Conservation (phyloP, 2,329 filamentous ascomycete genomes). For the Lithohypha guttulata region DNA sequence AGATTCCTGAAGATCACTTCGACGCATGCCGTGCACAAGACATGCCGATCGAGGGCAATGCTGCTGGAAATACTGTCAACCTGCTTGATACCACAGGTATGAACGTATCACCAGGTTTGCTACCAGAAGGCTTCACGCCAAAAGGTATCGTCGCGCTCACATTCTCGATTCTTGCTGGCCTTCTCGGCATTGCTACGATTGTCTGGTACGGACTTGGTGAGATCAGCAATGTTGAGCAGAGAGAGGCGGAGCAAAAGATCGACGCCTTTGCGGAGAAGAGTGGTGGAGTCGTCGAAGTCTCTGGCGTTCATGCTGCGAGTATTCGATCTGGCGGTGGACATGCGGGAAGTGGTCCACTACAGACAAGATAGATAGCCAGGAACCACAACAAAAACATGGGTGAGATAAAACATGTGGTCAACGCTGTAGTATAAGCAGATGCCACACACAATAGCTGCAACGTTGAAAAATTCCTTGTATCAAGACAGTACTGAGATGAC, state of each 20-base stretch:
- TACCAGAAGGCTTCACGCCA: constrained; percentile 61
- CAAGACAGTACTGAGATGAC: too few relatives aligned
- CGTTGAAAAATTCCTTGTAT: too few relatives aligned
- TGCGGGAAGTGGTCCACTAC: neutral
- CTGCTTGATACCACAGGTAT: constrained; percentile 53
- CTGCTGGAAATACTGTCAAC: constrained; percentile 58
- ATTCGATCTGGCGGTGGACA: neutral
- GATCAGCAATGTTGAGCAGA: constrained; percentile 13
- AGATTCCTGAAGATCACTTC: constrained; percentile 19
- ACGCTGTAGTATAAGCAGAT: too few relatives aligned
- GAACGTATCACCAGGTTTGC: constrained; percentile 41
- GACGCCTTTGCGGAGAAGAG: neutral
- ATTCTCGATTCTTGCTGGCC: constrained; percentile 58
- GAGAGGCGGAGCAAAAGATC: constrained; percentile 9
- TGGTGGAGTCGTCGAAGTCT: neutral
- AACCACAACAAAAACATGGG: too few relatives aligned
- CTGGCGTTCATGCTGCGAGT: neutral
- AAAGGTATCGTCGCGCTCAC: constrained; percentile 63
- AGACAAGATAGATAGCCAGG: neutral
- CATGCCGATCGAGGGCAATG: constrained; percentile 50
- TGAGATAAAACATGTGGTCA: too few relatives aligned
- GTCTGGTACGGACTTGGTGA: constrained; percentile 48
- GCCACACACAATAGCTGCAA: too few relatives aligned
- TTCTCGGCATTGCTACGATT: constrained; percentile 58
- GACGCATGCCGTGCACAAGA: constrained; percentile 30